Base-by-base conservation (phyloP, 768 basidiomycete species). In the Stropharia rugosoannulata region DNA sequence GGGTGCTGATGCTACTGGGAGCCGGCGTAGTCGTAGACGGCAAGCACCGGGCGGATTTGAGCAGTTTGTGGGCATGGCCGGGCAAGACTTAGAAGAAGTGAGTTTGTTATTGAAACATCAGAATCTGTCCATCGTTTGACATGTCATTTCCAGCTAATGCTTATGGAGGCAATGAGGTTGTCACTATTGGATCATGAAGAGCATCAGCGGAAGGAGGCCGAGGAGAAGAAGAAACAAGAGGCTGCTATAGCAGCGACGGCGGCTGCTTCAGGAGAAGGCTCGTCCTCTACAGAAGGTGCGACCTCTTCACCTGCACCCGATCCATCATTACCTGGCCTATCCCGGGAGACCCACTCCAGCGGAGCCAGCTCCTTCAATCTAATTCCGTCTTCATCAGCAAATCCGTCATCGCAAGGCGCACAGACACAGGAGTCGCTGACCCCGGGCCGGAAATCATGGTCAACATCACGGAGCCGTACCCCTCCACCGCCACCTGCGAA, bases 141-240 rank as follows among this genome's bases (percentile, higher is more conserved):
- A 44, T 61, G 39, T 59, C 36, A 18, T 39, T 12, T 22, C 16
- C 25, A 99, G 93, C 74, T 99, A 42, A 98, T 98, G 96, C 77
- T 99, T 52, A 95, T 95, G 92, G 97, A 98, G 73, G 97, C 97
- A 4, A 98, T 99, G 95, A 85, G 96, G 52, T 75, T 97, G 55
- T 97, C 94, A 25, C 77, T 98, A 61, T 68, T 97, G 46, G 96
- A 98, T 55, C 95, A 98, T 65, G 95, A 98, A 72, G 94, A 94
- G 64, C 90, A 94, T 53, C 93, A 94, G 67, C 81, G 85, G 64
- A 86, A 83, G 65, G 84, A 90, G 65, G 81, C 80, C 54, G 87
- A 85, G 64, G 84, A 89, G 69, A 85, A 82, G 70, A 80, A 73
- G 64, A 84, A 83, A 71, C 76, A 75, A 48, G 77, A 76, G 42